Conservation (phyloP, 495 filamentous ascomycete species). For the Clavariopsis aquatica region DNA sequence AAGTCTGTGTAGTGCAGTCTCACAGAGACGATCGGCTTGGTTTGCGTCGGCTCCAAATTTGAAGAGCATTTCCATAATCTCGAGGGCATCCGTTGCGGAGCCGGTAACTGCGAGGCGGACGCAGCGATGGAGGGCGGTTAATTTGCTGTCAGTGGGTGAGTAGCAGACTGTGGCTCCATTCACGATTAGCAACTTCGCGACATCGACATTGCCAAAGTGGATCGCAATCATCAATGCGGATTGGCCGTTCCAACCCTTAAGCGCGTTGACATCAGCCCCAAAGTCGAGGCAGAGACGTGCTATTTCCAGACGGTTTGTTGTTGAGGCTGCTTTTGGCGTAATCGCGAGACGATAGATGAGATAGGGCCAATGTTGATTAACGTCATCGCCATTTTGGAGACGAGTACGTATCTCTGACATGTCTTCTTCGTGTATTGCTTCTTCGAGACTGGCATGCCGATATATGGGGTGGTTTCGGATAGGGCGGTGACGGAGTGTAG, state of each 20-base stretch:
- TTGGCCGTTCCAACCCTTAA: conserved; percentile 30
- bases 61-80: conserved; percentile 22
- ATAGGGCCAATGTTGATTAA: conserved; percentile 24
- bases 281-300: conserved; percentile 25
- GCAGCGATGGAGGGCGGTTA: conserved; percentile 26
- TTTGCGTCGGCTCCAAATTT: conserved; percentile 20
- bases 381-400: conserved; percentile 28
- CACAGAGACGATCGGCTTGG: conserved; percentile 10
- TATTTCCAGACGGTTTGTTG: conserved; percentile 5
- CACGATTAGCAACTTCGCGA: conserved; percentile 20
- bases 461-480: conserved; percentile 22
- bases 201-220: conserved; percentile 25
- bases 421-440: conserved; percentile 13
- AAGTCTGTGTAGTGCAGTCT: conserved; percentile 17
- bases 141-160: conserved; percentile 10
- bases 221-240: conserved; percentile 27
- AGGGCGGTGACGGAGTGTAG: conserved; percentile 11
- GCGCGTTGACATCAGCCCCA: conserved; percentile 26
- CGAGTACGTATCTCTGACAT: conserved; percentile 15
- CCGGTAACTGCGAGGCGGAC: conserved; percentile 24
- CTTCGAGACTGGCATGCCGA: conserved; percentile 12
- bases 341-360: conserved; percentile 30
- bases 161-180: conserved; percentile 20
- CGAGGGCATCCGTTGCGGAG: conserved; percentile 6
- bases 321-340: neutral